phyloP scores from a whole-genome alignment of 73 alveolate species.

The Diophrys sp. region DNA sequence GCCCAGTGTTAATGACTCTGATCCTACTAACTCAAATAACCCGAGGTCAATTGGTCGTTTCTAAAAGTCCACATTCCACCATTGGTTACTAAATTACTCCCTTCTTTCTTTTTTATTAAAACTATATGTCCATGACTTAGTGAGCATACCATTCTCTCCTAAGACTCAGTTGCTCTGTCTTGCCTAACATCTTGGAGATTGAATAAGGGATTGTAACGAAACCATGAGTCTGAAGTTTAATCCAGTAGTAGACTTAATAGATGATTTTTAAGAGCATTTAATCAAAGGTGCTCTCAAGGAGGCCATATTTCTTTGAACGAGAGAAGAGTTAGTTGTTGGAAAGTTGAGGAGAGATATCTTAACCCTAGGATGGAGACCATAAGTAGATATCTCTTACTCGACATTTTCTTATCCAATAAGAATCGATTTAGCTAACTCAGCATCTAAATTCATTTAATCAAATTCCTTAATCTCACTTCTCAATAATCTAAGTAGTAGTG shows the following conservation, averaged over 20 bases:
- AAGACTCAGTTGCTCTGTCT: conserved; percentile 75
- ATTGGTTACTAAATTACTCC: too few species aligned
- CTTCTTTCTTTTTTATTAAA: too few species aligned
- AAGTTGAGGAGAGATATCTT: conserved; percentile 24
- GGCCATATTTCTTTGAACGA: conserved; percentile 34
- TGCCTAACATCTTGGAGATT: conserved; percentile 37
- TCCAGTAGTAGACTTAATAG: conserved; percentile 80
- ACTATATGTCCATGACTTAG: too few species aligned
- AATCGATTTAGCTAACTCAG: conserved; percentile 44
- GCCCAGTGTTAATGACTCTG: too few species aligned
- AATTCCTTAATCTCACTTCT: conserved; percentile 77
- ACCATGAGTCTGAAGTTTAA: conserved; percentile 77
- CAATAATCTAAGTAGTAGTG: conserved; percentile 60
- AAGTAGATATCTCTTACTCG: too few species aligned
- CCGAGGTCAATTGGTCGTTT: too few species aligned
- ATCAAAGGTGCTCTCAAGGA: conserved; percentile 82
- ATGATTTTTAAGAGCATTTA: conserved; percentile 60
- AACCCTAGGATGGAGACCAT: too few species aligned
- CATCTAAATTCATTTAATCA: conserved; percentile 46
- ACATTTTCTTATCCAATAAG: conserved; percentile 44
- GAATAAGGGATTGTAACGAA: conserved; percentile 53
- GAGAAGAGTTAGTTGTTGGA: conserved; percentile 38
- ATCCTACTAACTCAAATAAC: too few species aligned
- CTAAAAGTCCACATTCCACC: too few species aligned
- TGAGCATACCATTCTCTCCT: conserved; percentile 81